phyloP scores from a whole-genome alignment of 192 early-diverging fungal species.

The Umbelopsis vinacea region DNA sequence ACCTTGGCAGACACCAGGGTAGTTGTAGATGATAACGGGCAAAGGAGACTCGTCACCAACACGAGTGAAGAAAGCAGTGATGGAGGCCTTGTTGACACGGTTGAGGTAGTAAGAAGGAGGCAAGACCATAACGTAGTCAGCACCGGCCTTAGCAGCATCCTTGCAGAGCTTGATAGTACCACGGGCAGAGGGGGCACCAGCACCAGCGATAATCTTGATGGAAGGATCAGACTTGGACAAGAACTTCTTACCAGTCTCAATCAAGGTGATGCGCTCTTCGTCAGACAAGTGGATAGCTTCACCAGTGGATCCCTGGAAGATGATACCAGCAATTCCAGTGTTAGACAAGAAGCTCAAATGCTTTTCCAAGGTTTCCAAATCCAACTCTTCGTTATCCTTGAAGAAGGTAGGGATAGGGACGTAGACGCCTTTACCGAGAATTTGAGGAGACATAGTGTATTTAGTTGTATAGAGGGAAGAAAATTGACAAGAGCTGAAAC shows the following conservation, averaged over 20 bases:
- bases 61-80: constrained; percentile 26
- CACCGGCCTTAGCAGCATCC: constrained; percentile 38
- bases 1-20: constrained; percentile 44
- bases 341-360: constrained; percentile 39
- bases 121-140: constrained; percentile 32
- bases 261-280: constrained; percentile 29
- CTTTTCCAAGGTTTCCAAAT: constrained; percentile 37
- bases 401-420: constrained; percentile 46
- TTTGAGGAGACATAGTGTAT: constrained; percentile 26
- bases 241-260: constrained; percentile 21
- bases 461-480: neutral
- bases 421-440: constrained; percentile 35
- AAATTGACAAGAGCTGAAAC: constrained; percentile 2
- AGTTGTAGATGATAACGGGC: constrained; percentile 47
- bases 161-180: constrained; percentile 28
- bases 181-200: constrained; percentile 33
- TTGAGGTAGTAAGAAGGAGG: constrained; percentile 42
- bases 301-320: constrained; percentile 41
- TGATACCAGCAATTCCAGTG: constrained; percentile 39
- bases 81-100: constrained; percentile 23
- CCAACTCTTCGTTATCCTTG: constrained; percentile 44
- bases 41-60: constrained; percentile 42
- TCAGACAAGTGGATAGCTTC: constrained; percentile 44
- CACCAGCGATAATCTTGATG: constrained; percentile 35
- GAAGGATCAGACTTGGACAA: constrained; percentile 30